These are phyloP conservation scores for Rhodotorula sp. DNA, from an alignment of 1,284 basidiomycete species.

Conservation along the genomic window DNA sequence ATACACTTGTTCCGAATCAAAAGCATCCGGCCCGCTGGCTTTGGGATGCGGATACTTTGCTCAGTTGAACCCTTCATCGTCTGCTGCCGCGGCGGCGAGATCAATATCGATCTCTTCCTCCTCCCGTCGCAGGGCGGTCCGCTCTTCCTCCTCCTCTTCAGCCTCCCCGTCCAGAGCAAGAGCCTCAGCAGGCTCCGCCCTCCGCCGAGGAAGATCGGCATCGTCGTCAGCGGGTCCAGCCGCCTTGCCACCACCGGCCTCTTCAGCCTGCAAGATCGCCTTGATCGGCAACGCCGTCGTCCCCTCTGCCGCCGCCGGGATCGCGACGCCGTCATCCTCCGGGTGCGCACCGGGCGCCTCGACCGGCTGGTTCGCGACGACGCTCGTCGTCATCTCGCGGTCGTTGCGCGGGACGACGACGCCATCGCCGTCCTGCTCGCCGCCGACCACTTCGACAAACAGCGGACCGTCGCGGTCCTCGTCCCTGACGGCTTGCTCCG, in stretches of 20 bases:
- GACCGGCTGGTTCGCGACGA: slow-evolving; percentile 14
- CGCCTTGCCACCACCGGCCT: slow-evolving; percentile 6
- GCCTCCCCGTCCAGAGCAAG: not conserved
- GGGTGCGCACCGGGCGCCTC: not conserved
- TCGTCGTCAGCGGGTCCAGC: not conserved
- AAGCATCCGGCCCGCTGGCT: too few relatives aligned
- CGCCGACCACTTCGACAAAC: not conserved
- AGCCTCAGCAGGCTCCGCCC: not conserved
- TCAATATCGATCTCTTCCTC: not conserved
- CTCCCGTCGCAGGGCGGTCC: not conserved
- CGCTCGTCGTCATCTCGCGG: slow-evolving; percentile 4
- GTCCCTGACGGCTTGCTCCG: not conserved
- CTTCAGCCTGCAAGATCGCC: slow-evolving; percentile 20
- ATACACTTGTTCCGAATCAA: too few relatives aligned
- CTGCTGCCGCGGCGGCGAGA: not conserved
- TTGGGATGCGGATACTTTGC: not conserved
- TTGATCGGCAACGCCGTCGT: slow-evolving; percentile 18
- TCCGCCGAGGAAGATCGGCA: not conserved
- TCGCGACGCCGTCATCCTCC: slow-evolving; percentile 23
- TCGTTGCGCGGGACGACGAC: not conserved
- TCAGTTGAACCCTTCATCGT: too few relatives aligned
- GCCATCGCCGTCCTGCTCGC: not conserved
- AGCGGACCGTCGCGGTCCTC: slow-evolving; percentile 9
- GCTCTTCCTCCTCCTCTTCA: slow-evolving; percentile 1
- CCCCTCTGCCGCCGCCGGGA: slow-evolving; percentile 27